Conservation (phyloP, 2,329 filamentous ascomycete species). For the Coniochaeta sp. region DNA sequence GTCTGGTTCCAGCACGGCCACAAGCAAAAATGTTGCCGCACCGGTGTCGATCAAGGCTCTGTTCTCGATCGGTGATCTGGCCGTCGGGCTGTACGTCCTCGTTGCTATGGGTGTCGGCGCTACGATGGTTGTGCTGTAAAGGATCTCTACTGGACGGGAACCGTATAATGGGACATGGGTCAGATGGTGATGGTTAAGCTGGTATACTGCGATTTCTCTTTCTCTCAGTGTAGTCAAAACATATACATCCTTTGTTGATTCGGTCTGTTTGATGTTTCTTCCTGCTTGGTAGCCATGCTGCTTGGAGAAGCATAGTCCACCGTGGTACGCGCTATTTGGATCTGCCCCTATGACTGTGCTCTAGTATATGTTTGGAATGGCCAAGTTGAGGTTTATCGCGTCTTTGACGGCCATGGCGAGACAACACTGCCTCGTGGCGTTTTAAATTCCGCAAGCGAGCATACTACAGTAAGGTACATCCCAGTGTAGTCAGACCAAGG, state of each 20-base stretch:
- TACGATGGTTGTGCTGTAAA: conserved; percentile 46
- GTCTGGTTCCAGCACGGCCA: conserved; percentile 14
- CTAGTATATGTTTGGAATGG: background rate
- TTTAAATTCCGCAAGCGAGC: too few relatives aligned
- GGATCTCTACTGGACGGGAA: background rate
- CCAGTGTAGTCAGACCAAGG: background rate
- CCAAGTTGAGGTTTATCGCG: background rate
- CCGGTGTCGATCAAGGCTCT: conserved; percentile 27
- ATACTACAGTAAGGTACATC: too few relatives aligned
- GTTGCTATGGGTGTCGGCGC: conserved; percentile 45
- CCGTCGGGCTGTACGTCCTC: conserved; percentile 41
- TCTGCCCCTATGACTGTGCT: background rate
- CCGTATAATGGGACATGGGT: background rate
- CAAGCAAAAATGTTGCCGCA: conserved; percentile 25
- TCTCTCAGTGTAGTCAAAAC: background rate
- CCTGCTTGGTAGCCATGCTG: too few relatives aligned
- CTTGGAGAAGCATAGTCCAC: too few relatives aligned
- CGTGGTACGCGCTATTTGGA: too few relatives aligned
- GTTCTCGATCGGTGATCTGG: conserved; percentile 38
- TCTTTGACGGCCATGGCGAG: background rate
- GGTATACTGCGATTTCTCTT: background rate
- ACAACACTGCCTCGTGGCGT: background rate
- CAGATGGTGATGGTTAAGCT: background rate
- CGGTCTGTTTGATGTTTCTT: too few relatives aligned
- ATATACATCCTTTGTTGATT: background rate